Percentiles rank a stretch among this genome's conserved stretches.
Evolutionary conservation across 2,329 filamentous ascomycete genomes (phyloP).

Genomic region (Stachybotrys chlorohalonatus): DNA sequence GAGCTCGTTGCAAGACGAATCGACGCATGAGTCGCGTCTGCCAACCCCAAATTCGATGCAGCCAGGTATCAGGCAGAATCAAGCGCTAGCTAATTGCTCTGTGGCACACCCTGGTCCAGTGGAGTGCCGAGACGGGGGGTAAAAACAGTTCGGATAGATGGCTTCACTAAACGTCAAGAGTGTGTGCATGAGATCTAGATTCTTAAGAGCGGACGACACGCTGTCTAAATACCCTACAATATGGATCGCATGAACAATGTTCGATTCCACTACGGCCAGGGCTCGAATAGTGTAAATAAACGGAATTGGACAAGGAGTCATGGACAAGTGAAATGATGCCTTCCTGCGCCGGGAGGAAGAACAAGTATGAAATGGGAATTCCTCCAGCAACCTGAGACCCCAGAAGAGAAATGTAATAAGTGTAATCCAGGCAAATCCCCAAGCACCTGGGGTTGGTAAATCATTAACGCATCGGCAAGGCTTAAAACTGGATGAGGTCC

Average conservation of each 20-base stretch:
- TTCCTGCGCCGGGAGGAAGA: neutral
- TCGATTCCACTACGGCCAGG: conserved; percentile 13
- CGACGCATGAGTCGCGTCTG: too few relatives aligned
- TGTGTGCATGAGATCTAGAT: conserved; percentile 20
- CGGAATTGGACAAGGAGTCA: conserved; percentile 7
- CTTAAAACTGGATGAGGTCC: conserved; percentile 56
- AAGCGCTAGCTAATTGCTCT: too few relatives aligned
- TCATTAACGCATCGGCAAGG: neutral
- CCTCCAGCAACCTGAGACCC: conserved; percentile 8
- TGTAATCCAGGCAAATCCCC: neutral
- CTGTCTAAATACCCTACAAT: conserved; percentile 19
- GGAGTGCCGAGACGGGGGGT: neutral
- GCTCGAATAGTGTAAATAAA: conserved; percentile 12
- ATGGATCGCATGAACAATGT: conserved; percentile 7
- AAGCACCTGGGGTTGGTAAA: too few relatives aligned
- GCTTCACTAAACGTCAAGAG: neutral
- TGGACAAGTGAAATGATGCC: neutral
- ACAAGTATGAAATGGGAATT: neutral
- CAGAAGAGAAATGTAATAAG: conserved; percentile 9
- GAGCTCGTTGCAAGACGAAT: too few relatives aligned
- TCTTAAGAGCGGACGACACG: conserved; percentile 20
- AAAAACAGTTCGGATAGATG: neutral
- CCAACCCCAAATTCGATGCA: too few relatives aligned
- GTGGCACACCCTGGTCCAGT: too few relatives aligned
- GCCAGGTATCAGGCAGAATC: too few relatives aligned